phyloP scores from a whole-genome alignment of 805 yeast species.

The Tanozyma kutaoensis region DNA sequence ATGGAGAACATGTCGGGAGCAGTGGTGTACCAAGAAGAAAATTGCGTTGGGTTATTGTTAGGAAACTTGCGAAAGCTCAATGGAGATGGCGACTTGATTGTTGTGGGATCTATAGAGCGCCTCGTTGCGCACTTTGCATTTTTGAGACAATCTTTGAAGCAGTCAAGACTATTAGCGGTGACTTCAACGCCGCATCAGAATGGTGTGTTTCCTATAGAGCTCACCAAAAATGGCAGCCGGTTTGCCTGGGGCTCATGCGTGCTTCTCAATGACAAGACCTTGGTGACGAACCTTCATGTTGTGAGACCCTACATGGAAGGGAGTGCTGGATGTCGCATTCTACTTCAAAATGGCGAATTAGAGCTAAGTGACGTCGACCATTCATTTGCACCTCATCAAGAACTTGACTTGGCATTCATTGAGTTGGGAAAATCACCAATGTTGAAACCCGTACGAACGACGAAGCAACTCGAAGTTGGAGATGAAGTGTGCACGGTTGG shows the following conservation, averaged over 20 bases:
- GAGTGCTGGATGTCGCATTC: background rate
- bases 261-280: conserved; percentile 12
- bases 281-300: conserved; percentile 32
- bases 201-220: background rate
- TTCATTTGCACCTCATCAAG: conserved; percentile 11
- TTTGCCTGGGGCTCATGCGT: conserved; percentile 31
- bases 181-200: too few relatives aligned
- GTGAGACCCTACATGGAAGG: conserved; percentile 6
- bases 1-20: conserved; percentile 36
- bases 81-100: conserved; percentile 32
- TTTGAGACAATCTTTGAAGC: too few relatives aligned
- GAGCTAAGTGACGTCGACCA: background rate
- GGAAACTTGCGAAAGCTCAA: conserved; percentile 23
- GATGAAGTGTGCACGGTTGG: conserved; percentile 20
- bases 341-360: background rate
- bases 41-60: conserved; percentile 22
- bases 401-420: conserved; percentile 27
- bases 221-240: background rate
- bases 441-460: too few relatives aligned
- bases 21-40: conserved; percentile 5
- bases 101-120: conserved; percentile 15
- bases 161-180: too few relatives aligned
- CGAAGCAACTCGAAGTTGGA: too few relatives aligned
- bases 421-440: too few relatives aligned
- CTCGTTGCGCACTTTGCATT: background rate